phyloP scores from a whole-genome alignment of 768 basidiomycete genomes.

The Trametes elegans region DNA sequence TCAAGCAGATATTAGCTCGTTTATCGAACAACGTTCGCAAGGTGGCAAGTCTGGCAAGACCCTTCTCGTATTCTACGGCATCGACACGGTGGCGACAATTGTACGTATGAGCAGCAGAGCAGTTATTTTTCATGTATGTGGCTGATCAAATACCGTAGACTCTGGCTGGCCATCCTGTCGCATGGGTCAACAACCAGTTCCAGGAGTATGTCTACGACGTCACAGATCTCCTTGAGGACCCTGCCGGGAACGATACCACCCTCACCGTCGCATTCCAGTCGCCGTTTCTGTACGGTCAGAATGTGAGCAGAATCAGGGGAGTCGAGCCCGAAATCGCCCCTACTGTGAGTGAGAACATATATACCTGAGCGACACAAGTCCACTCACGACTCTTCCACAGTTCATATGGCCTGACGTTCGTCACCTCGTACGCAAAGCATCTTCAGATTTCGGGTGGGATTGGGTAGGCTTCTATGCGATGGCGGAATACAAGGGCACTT shows the following conservation, averaged over 20 bases:
- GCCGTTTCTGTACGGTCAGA: conserved; percentile 50
- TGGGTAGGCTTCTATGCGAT: conserved; percentile 38
- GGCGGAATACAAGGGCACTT: too few relatives aligned
- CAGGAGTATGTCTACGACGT: conserved; percentile 53
- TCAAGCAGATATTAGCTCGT: conserved; percentile 48
- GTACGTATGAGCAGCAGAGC: conserved; percentile 35
- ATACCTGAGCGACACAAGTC: background rate
- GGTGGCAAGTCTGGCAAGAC: conserved; percentile 16
- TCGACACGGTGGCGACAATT: conserved; percentile 56
- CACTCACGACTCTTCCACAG: conserved; percentile 24
- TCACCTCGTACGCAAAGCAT: conserved; percentile 47
- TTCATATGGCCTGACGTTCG: conserved; percentile 50
- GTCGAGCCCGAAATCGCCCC: conserved; percentile 40
- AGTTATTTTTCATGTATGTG: background rate
- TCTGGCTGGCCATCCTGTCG: conserved; percentile 47
- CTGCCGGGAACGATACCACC: conserved; percentile 37
- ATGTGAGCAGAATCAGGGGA: conserved; percentile 49
- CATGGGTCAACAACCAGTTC: conserved; percentile 60
- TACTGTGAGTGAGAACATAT: conserved; percentile 24
- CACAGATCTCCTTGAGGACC: conserved; percentile 38
- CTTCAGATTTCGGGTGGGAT: conserved; percentile 61
- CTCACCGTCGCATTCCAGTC: conserved; percentile 52
- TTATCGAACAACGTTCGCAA: conserved; percentile 27
- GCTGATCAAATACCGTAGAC: conserved; percentile 33
- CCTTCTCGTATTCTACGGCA: conserved; percentile 52